A percentile compares a stretch with the other conserved stretches of the same genome.
phyloP scores from a whole-genome alignment of 352 stramenopile genomes.

The Thraustotheca clavata region DNA sequence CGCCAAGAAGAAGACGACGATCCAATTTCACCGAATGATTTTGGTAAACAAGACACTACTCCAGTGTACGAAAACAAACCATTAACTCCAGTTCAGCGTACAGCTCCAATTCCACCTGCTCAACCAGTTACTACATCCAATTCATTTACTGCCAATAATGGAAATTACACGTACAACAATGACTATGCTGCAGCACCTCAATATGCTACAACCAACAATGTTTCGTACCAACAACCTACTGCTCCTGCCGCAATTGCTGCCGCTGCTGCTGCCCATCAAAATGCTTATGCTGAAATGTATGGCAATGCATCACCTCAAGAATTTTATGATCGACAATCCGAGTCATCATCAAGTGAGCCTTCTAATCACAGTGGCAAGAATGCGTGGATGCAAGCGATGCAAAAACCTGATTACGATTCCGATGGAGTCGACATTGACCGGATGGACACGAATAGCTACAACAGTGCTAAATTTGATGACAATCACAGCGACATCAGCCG shows the following conservation, averaged over 20 bases:
- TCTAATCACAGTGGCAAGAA: slow-evolving; percentile 2
- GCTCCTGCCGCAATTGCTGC: not conserved
- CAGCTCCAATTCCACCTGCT: not conserved
- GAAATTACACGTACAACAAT: not conserved
- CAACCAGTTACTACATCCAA: not conserved
- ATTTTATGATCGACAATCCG: not conserved
- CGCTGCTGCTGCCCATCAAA: not conserved
- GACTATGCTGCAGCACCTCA: not conserved
- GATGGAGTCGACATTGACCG: slow-evolving; percentile 12
- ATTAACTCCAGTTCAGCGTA: not conserved
- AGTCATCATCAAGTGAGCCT: not conserved
- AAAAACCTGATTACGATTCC: not conserved
- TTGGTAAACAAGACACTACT: not conserved
- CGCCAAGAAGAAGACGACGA: slow-evolving; percentile 11
- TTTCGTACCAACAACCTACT: slow-evolving; percentile 1
- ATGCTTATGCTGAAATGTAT: not conserved
- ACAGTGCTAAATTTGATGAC: slow-evolving; percentile 15
- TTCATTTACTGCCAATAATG: not conserved
- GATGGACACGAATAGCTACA: slow-evolving; percentile 19
- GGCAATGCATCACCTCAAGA: not conserved
- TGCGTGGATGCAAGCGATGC: slow-evolving; percentile 12
- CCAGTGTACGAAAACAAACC: slow-evolving; percentile 1
- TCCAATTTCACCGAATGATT: slow-evolving; percentile 5
- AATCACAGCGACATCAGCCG: slow-evolving; percentile 9
- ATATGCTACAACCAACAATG: not conserved